Evolutionary conservation across 441 rosid species (phyloP).

Genomic region (Adansonia gregorii): DNA sequence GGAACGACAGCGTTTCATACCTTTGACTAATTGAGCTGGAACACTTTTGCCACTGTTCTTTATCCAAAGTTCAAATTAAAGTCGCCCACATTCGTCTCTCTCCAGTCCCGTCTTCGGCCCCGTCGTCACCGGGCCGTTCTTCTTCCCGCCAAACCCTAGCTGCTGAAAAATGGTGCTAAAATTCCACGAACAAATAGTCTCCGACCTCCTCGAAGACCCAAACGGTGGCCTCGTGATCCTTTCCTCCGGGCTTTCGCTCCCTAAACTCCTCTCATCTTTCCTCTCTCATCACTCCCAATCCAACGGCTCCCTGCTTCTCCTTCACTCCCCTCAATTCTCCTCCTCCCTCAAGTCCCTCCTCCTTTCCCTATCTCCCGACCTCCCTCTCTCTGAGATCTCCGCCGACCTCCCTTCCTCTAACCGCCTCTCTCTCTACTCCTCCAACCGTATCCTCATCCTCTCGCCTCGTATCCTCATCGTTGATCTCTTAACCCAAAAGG

Average conservation of each 20-base stretch:
- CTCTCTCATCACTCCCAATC: constrained; percentile 75
- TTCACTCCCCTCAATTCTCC: constrained; percentile 53
- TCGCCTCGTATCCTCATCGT: constrained; percentile 93
- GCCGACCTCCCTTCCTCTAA: constrained; percentile 77
- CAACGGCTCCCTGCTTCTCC: constrained; percentile 76
- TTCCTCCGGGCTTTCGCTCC: constrained; percentile 86
- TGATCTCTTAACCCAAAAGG: constrained; percentile 64
- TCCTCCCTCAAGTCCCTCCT: constrained; percentile 66
- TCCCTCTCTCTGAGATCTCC: constrained; percentile 62
- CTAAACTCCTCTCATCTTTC: constrained; percentile 67
- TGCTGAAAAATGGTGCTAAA: constrained; percentile 50
- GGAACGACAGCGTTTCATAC: background rate
- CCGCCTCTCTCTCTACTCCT: constrained; percentile 82
- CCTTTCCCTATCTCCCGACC: constrained; percentile 39
- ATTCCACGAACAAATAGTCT: constrained; percentile 79
- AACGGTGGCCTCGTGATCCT: constrained; percentile 76
- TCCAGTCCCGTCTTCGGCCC: background rate
- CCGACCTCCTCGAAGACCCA: constrained; percentile 77
- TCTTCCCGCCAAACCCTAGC: constrained; percentile 37
- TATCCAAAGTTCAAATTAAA: background rate
- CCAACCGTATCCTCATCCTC: constrained; percentile 68
- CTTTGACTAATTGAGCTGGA: background rate
- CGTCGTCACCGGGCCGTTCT: background rate
- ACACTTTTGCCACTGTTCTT: background rate
- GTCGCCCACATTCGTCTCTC: background rate